Percentiles rank a stretch among this genome's conserved stretches.
Conservation (phyloP, 2,329 filamentous ascomycete genomes). For the Blastomyces emzantsi region DNA sequence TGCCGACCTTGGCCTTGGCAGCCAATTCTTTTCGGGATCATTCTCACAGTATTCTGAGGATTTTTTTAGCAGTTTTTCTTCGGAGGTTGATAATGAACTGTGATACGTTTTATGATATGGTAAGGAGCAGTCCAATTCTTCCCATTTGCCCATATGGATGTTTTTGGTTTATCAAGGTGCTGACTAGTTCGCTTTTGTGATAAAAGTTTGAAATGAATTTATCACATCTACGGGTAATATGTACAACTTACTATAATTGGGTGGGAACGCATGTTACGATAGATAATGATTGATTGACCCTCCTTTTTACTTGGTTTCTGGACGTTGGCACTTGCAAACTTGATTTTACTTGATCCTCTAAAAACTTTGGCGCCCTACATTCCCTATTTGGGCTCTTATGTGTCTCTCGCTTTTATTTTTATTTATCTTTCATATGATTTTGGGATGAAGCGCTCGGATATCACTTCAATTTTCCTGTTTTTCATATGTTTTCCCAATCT, state of each 20-base stretch:
- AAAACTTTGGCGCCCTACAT: neutral
- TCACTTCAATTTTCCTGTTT: neutral
- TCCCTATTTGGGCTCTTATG: neutral
- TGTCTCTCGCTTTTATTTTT: neutral
- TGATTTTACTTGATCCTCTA: neutral
- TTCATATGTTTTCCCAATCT: neutral
- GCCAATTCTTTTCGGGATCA: conserved; percentile 27
- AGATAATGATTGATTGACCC: neutral
- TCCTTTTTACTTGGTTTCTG: neutral
- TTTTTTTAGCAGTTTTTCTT: conserved; percentile 11
- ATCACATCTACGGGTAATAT: neutral
- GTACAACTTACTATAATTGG: neutral
- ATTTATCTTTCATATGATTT: neutral
- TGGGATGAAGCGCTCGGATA: neutral
- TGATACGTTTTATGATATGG: conserved; percentile 1
- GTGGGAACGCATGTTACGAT: neutral
- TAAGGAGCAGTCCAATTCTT: neutral
- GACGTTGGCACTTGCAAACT: neutral
- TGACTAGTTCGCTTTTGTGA: neutral
- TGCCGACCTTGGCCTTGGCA: conserved; percentile 18
- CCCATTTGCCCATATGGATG: too few relatives aligned
- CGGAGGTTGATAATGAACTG: conserved; percentile 9
- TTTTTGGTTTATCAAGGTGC: neutral
- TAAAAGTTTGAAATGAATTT: neutral
- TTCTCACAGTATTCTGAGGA: conserved; percentile 31